phyloP scores from a whole-genome alignment of 768 basidiomycete species.

The Calvatia gigantea region DNA sequence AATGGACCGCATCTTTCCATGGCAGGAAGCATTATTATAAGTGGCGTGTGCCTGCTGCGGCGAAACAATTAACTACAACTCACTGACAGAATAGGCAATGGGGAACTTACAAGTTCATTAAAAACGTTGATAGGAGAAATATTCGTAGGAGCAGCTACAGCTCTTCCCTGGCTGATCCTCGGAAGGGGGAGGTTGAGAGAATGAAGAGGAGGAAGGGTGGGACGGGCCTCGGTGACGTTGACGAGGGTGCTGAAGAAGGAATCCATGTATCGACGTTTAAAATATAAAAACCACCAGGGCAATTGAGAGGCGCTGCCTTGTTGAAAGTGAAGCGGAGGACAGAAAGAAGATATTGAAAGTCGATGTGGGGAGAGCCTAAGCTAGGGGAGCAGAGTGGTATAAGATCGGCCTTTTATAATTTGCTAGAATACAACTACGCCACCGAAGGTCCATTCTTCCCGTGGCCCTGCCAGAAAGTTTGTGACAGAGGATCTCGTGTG shows the following conservation, averaged over 20 bases:
- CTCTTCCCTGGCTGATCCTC: conserved; percentile 5
- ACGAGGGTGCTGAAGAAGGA: conserved; percentile 15
- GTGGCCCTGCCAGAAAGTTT: conserved; percentile 1
- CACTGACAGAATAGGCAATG: neutral
- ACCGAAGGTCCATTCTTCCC: conserved; percentile 7
- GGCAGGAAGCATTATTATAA: conserved; percentile 18
- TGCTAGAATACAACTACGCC: neutral
- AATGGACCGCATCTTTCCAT: conserved; percentile 10
- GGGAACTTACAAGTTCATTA: conserved; percentile 7
- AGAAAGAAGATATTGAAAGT: conserved; percentile 19
- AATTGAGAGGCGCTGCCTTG: conserved; percentile 36
- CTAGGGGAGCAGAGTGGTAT: neutral
- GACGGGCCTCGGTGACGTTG: conserved; percentile 26
- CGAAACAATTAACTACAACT: neutral
- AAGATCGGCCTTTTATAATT: neutral
- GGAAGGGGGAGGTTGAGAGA: conserved; percentile 37
- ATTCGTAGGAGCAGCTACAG: conserved; percentile 17
- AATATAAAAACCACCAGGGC: conserved; percentile 30
- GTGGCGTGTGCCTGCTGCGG: conserved; percentile 2
- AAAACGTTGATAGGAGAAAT: conserved; percentile 15
- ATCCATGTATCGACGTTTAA: conserved; percentile 11
- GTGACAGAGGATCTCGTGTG: neutral
- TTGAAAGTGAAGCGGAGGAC: conserved; percentile 17
- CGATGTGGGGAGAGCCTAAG: conserved; percentile 1
- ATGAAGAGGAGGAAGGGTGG: conserved; percentile 51